Evolutionary conservation across 345 rosid species (phyloP), one percentile per base, ranked within the genome.

Genomic region (Gossypium bickii): DNA sequence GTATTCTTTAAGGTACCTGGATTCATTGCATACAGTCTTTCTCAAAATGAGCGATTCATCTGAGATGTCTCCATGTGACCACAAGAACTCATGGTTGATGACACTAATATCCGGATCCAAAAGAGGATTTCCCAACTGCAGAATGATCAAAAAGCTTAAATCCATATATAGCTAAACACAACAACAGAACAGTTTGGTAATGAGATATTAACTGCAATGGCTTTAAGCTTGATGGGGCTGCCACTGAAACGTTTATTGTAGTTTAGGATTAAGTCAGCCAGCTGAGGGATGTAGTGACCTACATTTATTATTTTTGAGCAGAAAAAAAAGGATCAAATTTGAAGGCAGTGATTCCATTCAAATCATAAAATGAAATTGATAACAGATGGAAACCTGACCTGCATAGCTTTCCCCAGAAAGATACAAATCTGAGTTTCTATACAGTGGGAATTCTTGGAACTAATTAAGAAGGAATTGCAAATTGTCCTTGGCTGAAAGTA

Each of bases 401-500:
- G 68, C 68, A 63, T 63, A 63, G 48, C 48, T 63, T 63, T n/a
- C 68, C 17, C 68, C 68, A n/a, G 49, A 63, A 63, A 63, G 68
- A 63, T 17, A 64, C 68, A 64, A 64, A 64, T 38, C 49, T 20
- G 16, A 64, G 49, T 64, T 22, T n/a, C 16, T 16, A 64, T 64
- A 64, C n/a, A 17, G 49, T 64, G 16, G 25, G 68, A 38, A 64
- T 64, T 64, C 49, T 64, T 64, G n/a, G 68, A 64, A 64, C 68
- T 49, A 64, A 2, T 64, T 64, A 64, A 64, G 24, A 9, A 64
- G 25, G 15, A 64, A 64, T 38, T 17, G 8, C 25, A 41, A 11
- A 64, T 63, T 63, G 6, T 64, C 68, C 8, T 41, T 2, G 4
- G 68, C 49, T 64, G 49, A 38, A 64, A 64, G 43, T 15, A 38